Percentiles rank a stretch among this genome's conserved stretches.
Conservation (phyloP, 345 rosid genomes). For the thale cress (Arabidopsis thaliana) region DNA sequence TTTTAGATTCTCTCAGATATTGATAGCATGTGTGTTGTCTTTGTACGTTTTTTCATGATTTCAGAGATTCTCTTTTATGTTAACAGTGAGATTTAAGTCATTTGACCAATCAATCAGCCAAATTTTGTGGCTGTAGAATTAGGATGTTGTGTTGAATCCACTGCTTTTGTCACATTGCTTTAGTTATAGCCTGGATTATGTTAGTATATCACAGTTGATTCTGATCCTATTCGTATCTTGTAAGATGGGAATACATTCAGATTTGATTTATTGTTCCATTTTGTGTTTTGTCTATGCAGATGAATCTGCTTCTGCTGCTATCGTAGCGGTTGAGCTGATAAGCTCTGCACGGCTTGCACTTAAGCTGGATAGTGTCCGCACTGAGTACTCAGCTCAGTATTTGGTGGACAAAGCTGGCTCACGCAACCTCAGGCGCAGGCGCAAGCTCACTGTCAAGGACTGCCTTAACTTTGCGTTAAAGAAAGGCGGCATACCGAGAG, state of each 20-base stretch:
- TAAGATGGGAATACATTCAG: background rate
- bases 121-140: no score
- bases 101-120: no score
- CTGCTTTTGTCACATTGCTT: no score
- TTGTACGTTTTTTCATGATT: background rate
- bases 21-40: background rate
- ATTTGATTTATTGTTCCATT: background rate
- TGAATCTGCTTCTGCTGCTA: background rate
- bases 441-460: conserved; percentile 13
- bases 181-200: no score
- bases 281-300: conserved; percentile 11
- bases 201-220: no score
- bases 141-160: no score
- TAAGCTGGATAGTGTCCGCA: background rate
- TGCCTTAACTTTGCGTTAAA: background rate
- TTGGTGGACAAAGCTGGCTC: conserved; percentile 7
- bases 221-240: no score
- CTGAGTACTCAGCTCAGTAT: conserved; percentile 27
- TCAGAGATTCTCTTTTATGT: background rate
- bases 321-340: background rate
- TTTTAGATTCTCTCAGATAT: background rate
- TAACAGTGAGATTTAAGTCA: background rate
- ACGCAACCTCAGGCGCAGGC: background rate
- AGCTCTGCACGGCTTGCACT: conserved; percentile 8
- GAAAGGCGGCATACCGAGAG: background rate